Percentiles rank a stretch among this genome's conserved stretches.
Conservation (phyloP, 2,329 filamentous ascomycete species). For the Alternaria gaisen region DNA sequence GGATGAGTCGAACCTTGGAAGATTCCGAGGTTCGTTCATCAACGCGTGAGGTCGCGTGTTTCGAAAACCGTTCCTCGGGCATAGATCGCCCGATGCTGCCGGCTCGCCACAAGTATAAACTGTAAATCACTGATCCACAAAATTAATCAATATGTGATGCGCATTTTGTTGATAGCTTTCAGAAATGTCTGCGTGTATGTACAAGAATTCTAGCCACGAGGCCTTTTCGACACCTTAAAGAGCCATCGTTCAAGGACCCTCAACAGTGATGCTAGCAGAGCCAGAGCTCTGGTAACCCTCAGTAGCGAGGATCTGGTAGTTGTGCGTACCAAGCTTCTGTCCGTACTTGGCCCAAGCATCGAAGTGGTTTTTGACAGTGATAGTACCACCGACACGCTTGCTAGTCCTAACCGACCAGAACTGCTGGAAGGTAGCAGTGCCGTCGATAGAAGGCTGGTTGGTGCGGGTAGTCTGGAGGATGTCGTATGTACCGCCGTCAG, state of each 20-base stretch:
- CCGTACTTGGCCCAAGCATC: conserved; percentile 62
- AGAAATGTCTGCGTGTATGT: conserved; percentile 2
- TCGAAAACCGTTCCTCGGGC: background rate
- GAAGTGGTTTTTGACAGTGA: conserved; percentile 62
- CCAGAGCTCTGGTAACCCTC: conserved; percentile 64
- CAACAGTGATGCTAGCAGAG: conserved; percentile 59
- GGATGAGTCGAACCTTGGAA: background rate
- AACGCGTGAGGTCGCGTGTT: background rate
- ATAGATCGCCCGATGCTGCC: background rate
- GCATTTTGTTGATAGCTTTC: background rate
- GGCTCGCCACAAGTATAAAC: background rate
- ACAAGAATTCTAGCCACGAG: background rate
- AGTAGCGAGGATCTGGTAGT: conserved; percentile 66
- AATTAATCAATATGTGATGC: background rate
- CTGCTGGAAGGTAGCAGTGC: conserved; percentile 64
- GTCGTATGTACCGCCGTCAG: conserved; percentile 63
- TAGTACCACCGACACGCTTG: conserved; percentile 61
- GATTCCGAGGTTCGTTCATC: background rate
- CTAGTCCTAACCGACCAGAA: conserved; percentile 62
- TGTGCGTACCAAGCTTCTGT: conserved; percentile 58
- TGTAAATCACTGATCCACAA: background rate
- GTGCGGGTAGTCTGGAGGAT: conserved; percentile 60
- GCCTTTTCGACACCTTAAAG: background rate
- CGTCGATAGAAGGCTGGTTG: conserved; percentile 64
- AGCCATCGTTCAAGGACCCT: conserved; percentile 1